Conservation (phyloP, 2,329 filamentous ascomycete species). For the Emmonsiellopsis sp. region DNA sequence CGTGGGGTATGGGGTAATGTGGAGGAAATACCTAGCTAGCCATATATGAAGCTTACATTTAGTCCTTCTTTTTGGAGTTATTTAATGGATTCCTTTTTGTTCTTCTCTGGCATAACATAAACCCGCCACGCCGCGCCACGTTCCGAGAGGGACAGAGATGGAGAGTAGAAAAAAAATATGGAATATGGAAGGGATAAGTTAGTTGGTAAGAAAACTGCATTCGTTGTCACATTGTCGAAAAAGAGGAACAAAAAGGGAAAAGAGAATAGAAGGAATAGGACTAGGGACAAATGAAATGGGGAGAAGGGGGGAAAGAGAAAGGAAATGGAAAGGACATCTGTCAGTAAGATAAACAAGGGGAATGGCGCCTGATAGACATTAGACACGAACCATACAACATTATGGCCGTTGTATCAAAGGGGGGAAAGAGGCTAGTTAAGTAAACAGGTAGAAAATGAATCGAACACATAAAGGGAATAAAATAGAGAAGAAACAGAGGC, state of each 20-base stretch:
- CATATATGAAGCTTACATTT: no score
- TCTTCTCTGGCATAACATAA: no score
- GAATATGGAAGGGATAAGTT: not conserved
- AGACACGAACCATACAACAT: not conserved
- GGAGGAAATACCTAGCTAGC: no score
- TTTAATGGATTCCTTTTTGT: no score
- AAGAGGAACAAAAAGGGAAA: not conserved
- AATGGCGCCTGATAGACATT: not conserved
- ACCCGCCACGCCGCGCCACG: no score
- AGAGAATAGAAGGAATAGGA: conserved; percentile 10
- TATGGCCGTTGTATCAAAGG: conserved; percentile 5
- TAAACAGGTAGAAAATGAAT: not conserved
- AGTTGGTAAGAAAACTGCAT: not conserved
- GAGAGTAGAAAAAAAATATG: not conserved
- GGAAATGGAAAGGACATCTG: conserved; percentile 10
- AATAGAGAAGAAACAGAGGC: not conserved
- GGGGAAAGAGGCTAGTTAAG: not conserved
- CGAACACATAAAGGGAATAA: not conserved
- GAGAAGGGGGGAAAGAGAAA: conserved; percentile 16
- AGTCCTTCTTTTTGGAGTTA: no score
- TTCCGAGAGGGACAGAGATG: no score
- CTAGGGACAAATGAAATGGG: conserved; percentile 9
- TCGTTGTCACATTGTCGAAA: not conserved
- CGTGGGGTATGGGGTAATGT: no score
- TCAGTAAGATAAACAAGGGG: not conserved